A percentile compares a stretch with the other conserved stretches of the same genome.
Evolutionary conservation across 495 filamentous ascomycete genomes (phyloP).

Genomic region (Rostrohypoxylon terebratum): DNA sequence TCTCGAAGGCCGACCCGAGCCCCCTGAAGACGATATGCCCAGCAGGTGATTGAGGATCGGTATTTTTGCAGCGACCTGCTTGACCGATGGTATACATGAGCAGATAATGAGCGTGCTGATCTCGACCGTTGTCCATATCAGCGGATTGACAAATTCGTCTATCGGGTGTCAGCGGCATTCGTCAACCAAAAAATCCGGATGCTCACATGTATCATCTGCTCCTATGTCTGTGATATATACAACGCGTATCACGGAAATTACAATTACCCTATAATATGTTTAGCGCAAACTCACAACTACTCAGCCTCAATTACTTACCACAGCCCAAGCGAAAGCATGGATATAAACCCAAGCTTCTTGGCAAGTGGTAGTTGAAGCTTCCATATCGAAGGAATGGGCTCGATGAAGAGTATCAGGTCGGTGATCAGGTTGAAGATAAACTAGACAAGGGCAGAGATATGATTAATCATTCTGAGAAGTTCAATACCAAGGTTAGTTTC

Average conservation of each 20-base stretch:
- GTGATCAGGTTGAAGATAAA: slow-evolving; percentile 45
- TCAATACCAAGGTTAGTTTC: not conserved
- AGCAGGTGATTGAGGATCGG: slow-evolving; percentile 40
- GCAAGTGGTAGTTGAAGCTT: slow-evolving; percentile 50
- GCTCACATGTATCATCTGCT: slow-evolving; percentile 36
- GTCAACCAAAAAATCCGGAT: not conserved
- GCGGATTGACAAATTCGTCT: slow-evolving; percentile 36
- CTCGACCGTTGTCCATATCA: slow-evolving; percentile 49
- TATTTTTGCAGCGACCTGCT: slow-evolving; percentile 37
- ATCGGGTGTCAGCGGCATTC: not conserved
- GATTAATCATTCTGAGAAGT: slow-evolving; percentile 1
- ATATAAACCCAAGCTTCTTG: slow-evolving; percentile 57
- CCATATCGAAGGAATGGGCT: slow-evolving; percentile 48
- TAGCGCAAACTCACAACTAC: not conserved
- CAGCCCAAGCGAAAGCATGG: slow-evolving; percentile 58
- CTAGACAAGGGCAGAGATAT: slow-evolving; percentile 27
- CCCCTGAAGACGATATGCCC: slow-evolving; percentile 30
- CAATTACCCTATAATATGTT: slow-evolving; percentile 27
- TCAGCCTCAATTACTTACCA: slow-evolving; percentile 45
- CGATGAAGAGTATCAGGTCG: slow-evolving; percentile 45
- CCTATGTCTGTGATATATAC: slow-evolving; percentile 32
- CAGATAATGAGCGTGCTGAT: slow-evolving; percentile 48
- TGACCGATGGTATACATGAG: slow-evolving; percentile 47
- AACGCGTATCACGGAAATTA: slow-evolving; percentile 40
- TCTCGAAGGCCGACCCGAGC: slow-evolving; percentile 12